Percentiles rank a stretch among this genome's conserved stretches.
These are phyloP conservation scores for Choiromyces venosus DNA, from an alignment of 495 filamentous ascomycete genomes.

Conservation along the genomic window DNA sequence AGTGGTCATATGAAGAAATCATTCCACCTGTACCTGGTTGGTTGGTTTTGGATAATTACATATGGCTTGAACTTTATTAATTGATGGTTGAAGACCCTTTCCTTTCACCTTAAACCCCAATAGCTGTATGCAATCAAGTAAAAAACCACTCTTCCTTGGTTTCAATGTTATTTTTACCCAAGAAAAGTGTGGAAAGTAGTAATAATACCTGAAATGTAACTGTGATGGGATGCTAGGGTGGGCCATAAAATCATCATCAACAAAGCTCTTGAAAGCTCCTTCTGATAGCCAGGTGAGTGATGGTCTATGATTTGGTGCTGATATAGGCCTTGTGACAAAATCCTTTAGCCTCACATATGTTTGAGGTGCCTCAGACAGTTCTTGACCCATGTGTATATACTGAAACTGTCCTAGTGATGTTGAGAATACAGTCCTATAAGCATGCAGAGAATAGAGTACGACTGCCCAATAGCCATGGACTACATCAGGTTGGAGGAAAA, in stretches of 20 bases:
- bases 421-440: conserved; percentile 20
- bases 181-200: neutral
- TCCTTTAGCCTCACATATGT: conserved; percentile 18
- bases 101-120: too few relatives aligned
- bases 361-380: neutral
- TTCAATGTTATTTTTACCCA: too few relatives aligned
- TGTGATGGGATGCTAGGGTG: neutral
- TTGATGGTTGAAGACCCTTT: too few relatives aligned
- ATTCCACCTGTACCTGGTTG: conserved; percentile 2
- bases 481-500: conserved; percentile 3
- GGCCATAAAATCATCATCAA: conserved; percentile 8
- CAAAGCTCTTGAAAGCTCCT: neutral
- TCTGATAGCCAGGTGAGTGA: neutral
- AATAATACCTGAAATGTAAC: neutral
- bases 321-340: neutral
- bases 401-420: conserved; percentile 11
- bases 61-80: too few relatives aligned
- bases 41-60: too few relatives aligned
- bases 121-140: too few relatives aligned
- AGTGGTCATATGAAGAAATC: too few relatives aligned
- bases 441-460: neutral
- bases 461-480: conserved; percentile 6
- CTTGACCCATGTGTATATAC: conserved; percentile 7
- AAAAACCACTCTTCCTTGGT: too few relatives aligned
- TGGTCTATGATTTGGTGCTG: neutral